A percentile compares a stretch with the other conserved stretches of the same genome.
phyloP scores from a whole-genome alignment of 2,329 filamentous ascomycete genomes.

The Neocatenulostroma microsporum region DNA sequence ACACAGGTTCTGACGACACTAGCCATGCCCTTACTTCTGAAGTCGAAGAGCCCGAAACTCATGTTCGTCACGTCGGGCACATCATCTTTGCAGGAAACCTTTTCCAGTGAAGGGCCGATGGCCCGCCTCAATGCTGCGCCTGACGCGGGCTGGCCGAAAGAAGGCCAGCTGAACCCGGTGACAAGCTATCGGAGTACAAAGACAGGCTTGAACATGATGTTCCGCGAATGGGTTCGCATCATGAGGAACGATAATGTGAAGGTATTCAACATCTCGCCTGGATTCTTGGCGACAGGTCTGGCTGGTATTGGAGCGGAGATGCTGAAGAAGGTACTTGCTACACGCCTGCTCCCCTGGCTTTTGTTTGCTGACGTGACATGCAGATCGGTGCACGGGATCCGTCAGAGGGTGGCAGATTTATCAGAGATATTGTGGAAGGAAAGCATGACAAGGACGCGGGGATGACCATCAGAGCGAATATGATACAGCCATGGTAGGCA shows the following conservation, averaged over 20 bases:
- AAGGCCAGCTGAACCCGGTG: slow-evolving; percentile 17
- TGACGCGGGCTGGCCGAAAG: slow-evolving; percentile 44
- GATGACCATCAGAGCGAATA: slow-evolving; percentile 29
- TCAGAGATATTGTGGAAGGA: slow-evolving; percentile 35
- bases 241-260: slow-evolving; percentile 41
- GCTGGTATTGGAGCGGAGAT: slow-evolving; percentile 27
- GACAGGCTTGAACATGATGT: slow-evolving; percentile 43
- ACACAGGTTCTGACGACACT: slow-evolving; percentile 32
- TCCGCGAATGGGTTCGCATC: slow-evolving; percentile 40
- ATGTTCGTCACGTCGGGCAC: slow-evolving; percentile 38
- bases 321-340: slow-evolving; percentile 24
- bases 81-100: slow-evolving; percentile 32
- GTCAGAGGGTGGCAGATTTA: slow-evolving; percentile 29
- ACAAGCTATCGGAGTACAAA: slow-evolving; percentile 37
- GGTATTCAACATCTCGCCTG: slow-evolving; percentile 41
- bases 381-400: slow-evolving; percentile 34
- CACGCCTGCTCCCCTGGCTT: too few relatives aligned
- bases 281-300: slow-evolving; percentile 41
- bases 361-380: too few relatives aligned
- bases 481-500: slow-evolving; percentile 33
- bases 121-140: slow-evolving; percentile 18
- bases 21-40: slow-evolving; percentile 33
- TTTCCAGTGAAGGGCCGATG: slow-evolving; percentile 20
- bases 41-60: slow-evolving; percentile 29
- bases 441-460: slow-evolving; percentile 33